A percentile compares a stretch with the other conserved stretches of the same genome.
Conservation (phyloP, 768 basidiomycete genomes). For the Pleurotus ostreatus region DNA sequence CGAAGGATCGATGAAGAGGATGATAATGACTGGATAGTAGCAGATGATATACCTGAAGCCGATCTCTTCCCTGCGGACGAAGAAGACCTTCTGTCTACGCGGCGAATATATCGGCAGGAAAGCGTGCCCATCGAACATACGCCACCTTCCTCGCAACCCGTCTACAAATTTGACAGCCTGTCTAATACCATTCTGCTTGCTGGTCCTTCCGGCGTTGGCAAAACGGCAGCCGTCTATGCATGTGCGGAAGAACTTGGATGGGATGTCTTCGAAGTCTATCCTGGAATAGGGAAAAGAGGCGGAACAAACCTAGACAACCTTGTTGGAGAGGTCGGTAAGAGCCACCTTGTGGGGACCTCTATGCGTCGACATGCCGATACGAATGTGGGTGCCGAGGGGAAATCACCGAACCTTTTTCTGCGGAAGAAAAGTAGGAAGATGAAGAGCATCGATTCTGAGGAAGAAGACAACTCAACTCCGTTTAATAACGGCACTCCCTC, state of each 20-base stretch:
- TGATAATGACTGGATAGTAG: slow-evolving; percentile 60
- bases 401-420: background rate
- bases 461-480: slow-evolving; percentile 7
- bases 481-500: slow-evolving; percentile 6
- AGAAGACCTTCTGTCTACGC: slow-evolving; percentile 16
- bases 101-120: background rate
- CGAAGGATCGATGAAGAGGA: slow-evolving; percentile 49
- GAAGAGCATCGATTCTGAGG: background rate
- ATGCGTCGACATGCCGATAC: background rate
- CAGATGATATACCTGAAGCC: slow-evolving; percentile 26
- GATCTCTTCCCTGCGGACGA: slow-evolving; percentile 24
- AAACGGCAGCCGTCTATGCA: slow-evolving; percentile 90
- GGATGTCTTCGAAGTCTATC: slow-evolving; percentile 96
- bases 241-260: slow-evolving; percentile 92
- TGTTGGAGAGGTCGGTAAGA: slow-evolving; percentile 91
- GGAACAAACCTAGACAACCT: slow-evolving; percentile 73
- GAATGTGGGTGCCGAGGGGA: background rate
- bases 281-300: slow-evolving; percentile 88
- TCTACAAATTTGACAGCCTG: slow-evolving; percentile 39
- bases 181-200: slow-evolving; percentile 84
- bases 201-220: slow-evolving; percentile 84
- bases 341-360: slow-evolving; percentile 67
- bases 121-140: background rate
- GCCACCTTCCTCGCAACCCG: background rate
- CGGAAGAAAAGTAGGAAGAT: background rate